Conservation (phyloP, 1,139 yeast genomes). For the Lodderomyces margitis region DNA sequence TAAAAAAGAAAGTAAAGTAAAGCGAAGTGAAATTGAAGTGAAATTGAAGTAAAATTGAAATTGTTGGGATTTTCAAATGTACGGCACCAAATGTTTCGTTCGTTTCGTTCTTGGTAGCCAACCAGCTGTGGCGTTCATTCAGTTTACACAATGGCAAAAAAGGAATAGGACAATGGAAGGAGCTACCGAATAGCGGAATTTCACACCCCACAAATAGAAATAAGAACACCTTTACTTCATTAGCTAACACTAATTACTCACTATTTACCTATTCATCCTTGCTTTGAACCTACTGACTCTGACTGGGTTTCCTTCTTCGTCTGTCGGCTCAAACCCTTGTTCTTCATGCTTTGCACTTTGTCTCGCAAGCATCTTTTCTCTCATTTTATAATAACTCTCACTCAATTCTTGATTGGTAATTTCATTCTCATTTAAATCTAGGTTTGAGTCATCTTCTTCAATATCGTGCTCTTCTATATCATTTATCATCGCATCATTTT, state of each 20-base stretch:
- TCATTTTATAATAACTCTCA: constrained; percentile 55
- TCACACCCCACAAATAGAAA: too few relatives aligned
- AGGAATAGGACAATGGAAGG: too few relatives aligned
- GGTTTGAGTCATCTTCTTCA: constrained; percentile 39
- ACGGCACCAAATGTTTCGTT: too few relatives aligned
- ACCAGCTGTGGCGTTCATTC: too few relatives aligned
- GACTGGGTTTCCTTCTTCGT: constrained; percentile 58
- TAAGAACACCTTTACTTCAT: too few relatives aligned
- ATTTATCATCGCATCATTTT: constrained; percentile 39
- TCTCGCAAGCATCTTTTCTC: constrained; percentile 47
- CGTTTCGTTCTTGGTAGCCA: too few relatives aligned
- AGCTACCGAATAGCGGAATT: too few relatives aligned
- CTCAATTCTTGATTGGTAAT: constrained; percentile 46
- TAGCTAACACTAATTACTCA: not conserved
- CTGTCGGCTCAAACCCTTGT: constrained; percentile 67
- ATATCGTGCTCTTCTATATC: constrained; percentile 34
- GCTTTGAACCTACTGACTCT: constrained; percentile 69
- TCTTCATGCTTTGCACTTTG: constrained; percentile 50
- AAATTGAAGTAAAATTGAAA: too few relatives aligned
- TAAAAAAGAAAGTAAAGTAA: too few relatives aligned
- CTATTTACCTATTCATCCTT: constrained; percentile 3
- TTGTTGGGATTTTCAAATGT: too few relatives aligned
- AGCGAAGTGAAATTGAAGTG: too few relatives aligned
- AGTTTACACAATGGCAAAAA: too few relatives aligned
- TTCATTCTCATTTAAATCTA: constrained; percentile 23